Conservation (phyloP, 1,284 basidiomycete species). For the Ganoderma resinaceum region DNA sequence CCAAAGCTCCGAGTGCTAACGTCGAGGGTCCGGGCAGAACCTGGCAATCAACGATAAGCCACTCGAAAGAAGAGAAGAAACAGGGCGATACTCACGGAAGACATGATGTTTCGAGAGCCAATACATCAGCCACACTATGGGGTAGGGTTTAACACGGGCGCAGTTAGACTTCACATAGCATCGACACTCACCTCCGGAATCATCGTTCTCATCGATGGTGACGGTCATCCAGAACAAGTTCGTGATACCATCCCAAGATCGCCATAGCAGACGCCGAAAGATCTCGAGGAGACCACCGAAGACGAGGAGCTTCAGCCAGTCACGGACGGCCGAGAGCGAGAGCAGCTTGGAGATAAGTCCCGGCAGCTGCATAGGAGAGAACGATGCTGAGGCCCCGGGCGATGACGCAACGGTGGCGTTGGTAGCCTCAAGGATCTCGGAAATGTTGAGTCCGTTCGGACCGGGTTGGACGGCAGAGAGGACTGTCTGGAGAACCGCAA, state of each 20-base stretch:
- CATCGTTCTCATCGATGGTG: constrained; percentile 40
- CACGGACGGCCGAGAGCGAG: constrained; percentile 32
- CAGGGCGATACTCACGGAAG: constrained; percentile 36
- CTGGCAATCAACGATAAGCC: constrained; percentile 22
- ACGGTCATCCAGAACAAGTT: constrained; percentile 33
- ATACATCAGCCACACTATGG: constrained; percentile 42
- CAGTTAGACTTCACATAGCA: neutral
- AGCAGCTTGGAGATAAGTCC: constrained; percentile 24
- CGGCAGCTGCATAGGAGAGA: constrained; percentile 20
- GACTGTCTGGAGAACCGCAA: constrained; percentile 26
- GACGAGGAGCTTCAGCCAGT: constrained; percentile 40
- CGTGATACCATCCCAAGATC: constrained; percentile 19
- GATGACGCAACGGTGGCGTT: constrained; percentile 17
- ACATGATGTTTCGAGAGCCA: constrained; percentile 44
- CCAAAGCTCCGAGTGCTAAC: constrained; percentile 39
- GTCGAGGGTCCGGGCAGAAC: constrained; percentile 40
- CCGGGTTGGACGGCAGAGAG: constrained; percentile 28
- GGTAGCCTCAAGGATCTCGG: neutral
- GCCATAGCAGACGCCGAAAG: constrained; percentile 23
- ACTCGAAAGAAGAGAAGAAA: neutral
- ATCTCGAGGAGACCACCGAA: constrained; percentile 33
- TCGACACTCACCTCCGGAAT: constrained; percentile 31
- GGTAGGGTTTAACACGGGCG: neutral
- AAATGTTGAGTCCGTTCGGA: constrained; percentile 17
- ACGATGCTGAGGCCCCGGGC: constrained; percentile 13